Base-by-base conservation (phyloP, 331 rosid species). In the Prunus yedoensis region DNA sequence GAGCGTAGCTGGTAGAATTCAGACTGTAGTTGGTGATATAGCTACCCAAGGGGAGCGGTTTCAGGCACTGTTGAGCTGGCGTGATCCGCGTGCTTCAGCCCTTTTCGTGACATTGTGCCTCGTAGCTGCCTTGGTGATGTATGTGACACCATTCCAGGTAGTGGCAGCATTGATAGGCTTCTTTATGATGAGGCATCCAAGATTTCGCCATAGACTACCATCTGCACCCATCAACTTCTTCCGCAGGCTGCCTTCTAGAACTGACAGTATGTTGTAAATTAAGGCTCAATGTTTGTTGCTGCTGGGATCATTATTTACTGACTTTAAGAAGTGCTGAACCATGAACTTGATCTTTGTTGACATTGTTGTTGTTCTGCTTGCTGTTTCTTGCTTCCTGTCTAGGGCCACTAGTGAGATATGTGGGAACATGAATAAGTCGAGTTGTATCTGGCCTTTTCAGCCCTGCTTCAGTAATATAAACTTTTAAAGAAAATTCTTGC, bases 161-260 rank as follows among this genome's bases (percentile, higher is more conserved):
- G 59, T 76, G 58, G 83, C 81, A 2, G 83, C 78, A 21, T 66
- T 83, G 35, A 61, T 74, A 1, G 83, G 79, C 21, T 65, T 83
- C 51, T 79, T 66, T 15, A 41, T 59, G 10, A 79, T 83, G 81
- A 66, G 83, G 18, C 87, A 83, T 53, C 83, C 83, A 1, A 66
- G 83, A 60, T 79, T 83, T 64, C 81, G 83, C 30, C 78, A 71
- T 23, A 68, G 87, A 74, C 68, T 83, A 70, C 87, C 83, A 2
- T 54, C 83, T 2, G 83, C 81, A 16, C 83, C 84, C 20, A 52
- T 76, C 75, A 83, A 73, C 64, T 83, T 83, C 82, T 83, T 79
- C 82, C 87, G 84, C 51, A 74, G 84, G 52, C 63, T 83, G 76
- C 87, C 87, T 10, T 73, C 87, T 3, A 79, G 84, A 70, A 76